Evolutionary conservation across 2,329 filamentous ascomycete species (phyloP).

Genomic region (Arthrinium phaeospermum): DNA sequence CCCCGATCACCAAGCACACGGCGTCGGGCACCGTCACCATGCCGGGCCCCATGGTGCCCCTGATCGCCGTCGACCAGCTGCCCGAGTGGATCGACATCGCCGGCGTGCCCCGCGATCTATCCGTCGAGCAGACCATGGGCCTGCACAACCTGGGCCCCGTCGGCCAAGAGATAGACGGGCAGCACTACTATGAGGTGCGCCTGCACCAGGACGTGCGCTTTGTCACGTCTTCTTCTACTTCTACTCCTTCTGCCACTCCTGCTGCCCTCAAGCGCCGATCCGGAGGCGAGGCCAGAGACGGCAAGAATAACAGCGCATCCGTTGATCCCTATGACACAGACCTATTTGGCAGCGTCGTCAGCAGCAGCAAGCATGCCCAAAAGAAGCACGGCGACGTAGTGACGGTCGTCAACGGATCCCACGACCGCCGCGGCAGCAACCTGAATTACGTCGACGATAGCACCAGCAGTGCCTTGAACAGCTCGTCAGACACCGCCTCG

Average conservation of each 20-base stretch:
- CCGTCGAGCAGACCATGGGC: slow-evolving; percentile 42
- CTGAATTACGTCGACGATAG: neutral
- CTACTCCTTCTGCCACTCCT: neutral
- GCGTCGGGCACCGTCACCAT: slow-evolving; percentile 32
- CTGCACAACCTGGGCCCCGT: slow-evolving; percentile 46
- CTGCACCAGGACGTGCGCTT: slow-evolving; percentile 26
- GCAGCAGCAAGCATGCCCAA: neutral
- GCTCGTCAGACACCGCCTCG: neutral
- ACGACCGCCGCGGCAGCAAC: neutral
- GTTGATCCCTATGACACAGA: neutral
- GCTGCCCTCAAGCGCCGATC: neutral
- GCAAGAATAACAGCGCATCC: neutral
- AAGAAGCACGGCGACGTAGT: neutral
- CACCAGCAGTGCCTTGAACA: neutral
- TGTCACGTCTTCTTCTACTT: neutral
- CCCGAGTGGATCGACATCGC: slow-evolving; percentile 51
- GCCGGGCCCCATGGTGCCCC: slow-evolving; percentile 51
- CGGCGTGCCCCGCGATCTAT: slow-evolving; percentile 50
- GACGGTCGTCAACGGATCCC: neutral
- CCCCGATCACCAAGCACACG: slow-evolving; percentile 37
- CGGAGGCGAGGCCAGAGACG: neutral
- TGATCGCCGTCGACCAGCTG: slow-evolving; percentile 60
- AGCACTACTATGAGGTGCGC: slow-evolving; percentile 35
- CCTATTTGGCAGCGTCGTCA: neutral
- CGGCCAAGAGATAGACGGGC: slow-evolving; percentile 24